Percentiles rank a stretch among this genome's conserved stretches.
Evolutionary conservation across 768 basidiomycete genomes (phyloP).

Genomic region (Dendrothele bispora): DNA sequence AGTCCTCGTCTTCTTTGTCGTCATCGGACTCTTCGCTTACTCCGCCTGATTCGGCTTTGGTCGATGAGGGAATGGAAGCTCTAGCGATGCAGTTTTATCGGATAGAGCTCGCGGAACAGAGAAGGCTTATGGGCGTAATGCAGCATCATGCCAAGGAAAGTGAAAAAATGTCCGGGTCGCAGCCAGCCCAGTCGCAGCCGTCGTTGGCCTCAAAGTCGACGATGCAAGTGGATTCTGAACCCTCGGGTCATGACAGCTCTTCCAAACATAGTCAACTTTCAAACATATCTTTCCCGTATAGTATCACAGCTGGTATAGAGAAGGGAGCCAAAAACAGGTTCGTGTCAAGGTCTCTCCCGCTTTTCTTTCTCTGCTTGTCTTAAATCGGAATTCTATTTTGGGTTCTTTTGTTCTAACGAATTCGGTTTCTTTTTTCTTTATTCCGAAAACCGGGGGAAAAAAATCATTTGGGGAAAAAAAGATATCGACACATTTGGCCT

Average conservation of each 20-base stretch:
- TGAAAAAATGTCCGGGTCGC: conserved; percentile 16
- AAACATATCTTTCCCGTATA: conserved; percentile 86
- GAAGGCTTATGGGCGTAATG: conserved; percentile 87
- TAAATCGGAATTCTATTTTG: too few relatives aligned
- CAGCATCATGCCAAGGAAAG: conserved; percentile 80
- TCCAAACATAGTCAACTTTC: too few relatives aligned
- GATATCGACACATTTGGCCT: conserved; percentile 97
- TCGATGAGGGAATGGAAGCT: conserved; percentile 72
- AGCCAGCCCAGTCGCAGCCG: background rate
- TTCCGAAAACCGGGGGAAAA: too few relatives aligned
- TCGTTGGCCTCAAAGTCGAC: too few relatives aligned
- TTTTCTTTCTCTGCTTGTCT: background rate
- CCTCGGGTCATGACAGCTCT: too few relatives aligned
- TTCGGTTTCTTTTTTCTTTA: too few relatives aligned
- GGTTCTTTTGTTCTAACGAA: too few relatives aligned
- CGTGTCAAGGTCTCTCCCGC: conserved; percentile 8
- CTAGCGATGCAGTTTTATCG: conserved; percentile 93
- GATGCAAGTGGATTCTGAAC: too few relatives aligned
- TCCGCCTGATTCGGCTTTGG: conserved; percentile 28
- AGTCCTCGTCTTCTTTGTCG: background rate
- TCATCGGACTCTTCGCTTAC: background rate
- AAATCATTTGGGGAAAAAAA: too few relatives aligned
- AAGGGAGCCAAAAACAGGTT: conserved; percentile 92
- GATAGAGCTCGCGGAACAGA: conserved; percentile 90
- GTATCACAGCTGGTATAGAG: conserved; percentile 94